Conservation (phyloP, 2,329 filamentous ascomycete species). For the Colletotrichum noveboracense region DNA sequence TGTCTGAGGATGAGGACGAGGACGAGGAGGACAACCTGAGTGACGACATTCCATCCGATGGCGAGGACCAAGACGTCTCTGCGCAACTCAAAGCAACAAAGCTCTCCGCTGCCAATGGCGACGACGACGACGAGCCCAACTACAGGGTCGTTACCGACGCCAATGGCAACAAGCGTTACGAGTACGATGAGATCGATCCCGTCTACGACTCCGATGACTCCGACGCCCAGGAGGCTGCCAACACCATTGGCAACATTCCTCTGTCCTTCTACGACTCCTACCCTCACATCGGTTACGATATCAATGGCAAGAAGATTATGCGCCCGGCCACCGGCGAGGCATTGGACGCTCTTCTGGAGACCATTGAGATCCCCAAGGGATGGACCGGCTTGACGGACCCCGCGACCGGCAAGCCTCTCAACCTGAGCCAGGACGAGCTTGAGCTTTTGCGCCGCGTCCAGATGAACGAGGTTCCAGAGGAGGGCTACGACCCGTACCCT, state of each 20-base stretch:
- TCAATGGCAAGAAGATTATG: constrained; percentile 98
- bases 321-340: constrained; percentile 93
- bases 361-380: constrained; percentile 94
- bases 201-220: constrained; percentile 96
- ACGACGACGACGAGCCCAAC: constrained; percentile 47
- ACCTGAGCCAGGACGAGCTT: constrained; percentile 86
- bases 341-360: constrained; percentile 90
- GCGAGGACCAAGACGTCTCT: constrained; percentile 38
- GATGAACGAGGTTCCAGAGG: constrained; percentile 84
- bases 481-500: constrained; percentile 92
- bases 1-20: constrained; percentile 44
- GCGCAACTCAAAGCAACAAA: constrained; percentile 33
- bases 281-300: constrained; percentile 97
- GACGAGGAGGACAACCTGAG: constrained; percentile 42
- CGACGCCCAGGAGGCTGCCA: constrained; percentile 77
- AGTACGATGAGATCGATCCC: constrained; percentile 93
- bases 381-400: constrained; percentile 97
- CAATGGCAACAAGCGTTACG: constrained; percentile 87
- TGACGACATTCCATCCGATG: constrained; percentile 47
- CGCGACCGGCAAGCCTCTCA: constrained; percentile 88
- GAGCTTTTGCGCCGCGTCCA: constrained; percentile 89
- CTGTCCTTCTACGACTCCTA: constrained; percentile 96
- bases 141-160: constrained; percentile 76
- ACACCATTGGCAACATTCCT: constrained; percentile 96
- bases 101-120: constrained; percentile 32